These are phyloP conservation scores for Brettanomyces sp. DNA, from an alignment of 805 yeast species.

Conservation along the genomic window DNA sequence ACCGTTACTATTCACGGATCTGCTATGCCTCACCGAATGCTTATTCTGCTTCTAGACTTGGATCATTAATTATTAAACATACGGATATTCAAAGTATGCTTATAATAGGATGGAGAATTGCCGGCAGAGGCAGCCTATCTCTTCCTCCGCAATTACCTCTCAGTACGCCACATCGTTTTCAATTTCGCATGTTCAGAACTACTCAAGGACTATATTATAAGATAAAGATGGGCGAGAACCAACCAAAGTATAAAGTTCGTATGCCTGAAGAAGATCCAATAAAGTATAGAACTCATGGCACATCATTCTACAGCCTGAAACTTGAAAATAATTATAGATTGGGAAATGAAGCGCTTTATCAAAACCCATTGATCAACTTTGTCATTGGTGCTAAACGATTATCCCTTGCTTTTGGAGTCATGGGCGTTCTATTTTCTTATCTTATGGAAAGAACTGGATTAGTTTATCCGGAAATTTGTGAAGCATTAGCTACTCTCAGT, in stretches of 20 bases:
- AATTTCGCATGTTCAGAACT: neutral
- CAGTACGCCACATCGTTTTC: no score
- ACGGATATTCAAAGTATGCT: no score
- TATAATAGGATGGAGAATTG: no score
- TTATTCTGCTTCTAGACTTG: no score
- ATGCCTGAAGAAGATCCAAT: constrained; percentile 14
- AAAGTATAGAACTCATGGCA: constrained; percentile 21
- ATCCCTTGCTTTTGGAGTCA: constrained; percentile 48
- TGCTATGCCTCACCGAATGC: no score
- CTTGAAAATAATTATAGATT: constrained; percentile 44
- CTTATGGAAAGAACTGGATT: constrained; percentile 45
- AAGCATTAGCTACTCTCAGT: constrained; percentile 30
- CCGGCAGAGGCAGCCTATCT: no score
- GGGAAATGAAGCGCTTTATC: constrained; percentile 55
- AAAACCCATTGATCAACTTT: constrained; percentile 52
- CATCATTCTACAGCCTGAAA: constrained; percentile 20
- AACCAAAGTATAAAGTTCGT: constrained; percentile 18
- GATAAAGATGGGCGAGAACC: constrained; percentile 24
- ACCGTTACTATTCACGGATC: no score
- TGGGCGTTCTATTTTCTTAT: constrained; percentile 58
- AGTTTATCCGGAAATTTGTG: constrained; percentile 40
- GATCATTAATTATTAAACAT: no score
- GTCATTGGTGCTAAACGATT: constrained; percentile 56
- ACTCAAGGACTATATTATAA: neutral
- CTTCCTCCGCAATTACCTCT: no score